Evolutionary conservation across 2,329 filamentous ascomycete species (phyloP).

Genomic region (Chaetomiaceae sp.): DNA sequence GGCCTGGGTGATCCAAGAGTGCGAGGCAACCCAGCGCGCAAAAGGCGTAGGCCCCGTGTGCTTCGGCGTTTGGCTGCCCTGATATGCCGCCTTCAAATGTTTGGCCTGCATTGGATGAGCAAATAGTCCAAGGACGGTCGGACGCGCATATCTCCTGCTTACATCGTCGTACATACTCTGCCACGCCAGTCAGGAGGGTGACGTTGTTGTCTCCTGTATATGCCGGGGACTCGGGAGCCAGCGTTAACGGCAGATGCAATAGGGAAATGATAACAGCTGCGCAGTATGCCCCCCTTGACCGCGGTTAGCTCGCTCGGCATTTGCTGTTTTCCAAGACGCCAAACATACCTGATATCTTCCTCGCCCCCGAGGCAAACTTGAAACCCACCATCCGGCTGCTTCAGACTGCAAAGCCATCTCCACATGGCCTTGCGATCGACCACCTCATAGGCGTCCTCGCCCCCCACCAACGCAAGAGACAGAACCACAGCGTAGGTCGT

Average conservation of each 20-base stretch:
- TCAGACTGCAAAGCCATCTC: conserved; percentile 82
- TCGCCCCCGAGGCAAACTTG: conserved; percentile 81
- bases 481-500: conserved; percentile 82
- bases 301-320: conserved; percentile 4
- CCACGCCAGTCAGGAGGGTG: conserved; percentile 66
- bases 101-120: conserved; percentile 56
- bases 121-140: not conserved
- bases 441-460: conserved; percentile 65
- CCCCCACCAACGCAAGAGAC: conserved; percentile 73
- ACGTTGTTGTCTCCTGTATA: conserved; percentile 57
- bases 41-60: conserved; percentile 95
- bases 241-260: conserved; percentile 73
- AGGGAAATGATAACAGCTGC: conserved; percentile 79
- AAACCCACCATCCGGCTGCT: conserved; percentile 87
- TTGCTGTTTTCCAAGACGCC: not conserved
- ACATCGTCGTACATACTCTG: conserved; percentile 78
- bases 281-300: conserved; percentile 78
- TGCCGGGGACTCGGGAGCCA: conserved; percentile 69
- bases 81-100: conserved; percentile 94
- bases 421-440: conserved; percentile 83
- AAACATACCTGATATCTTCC: conserved; percentile 76
- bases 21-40: conserved; percentile 86
- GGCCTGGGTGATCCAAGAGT: conserved; percentile 74
- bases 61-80: conserved; percentile 78
- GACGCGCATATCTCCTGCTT: conserved; percentile 37